A percentile compares a stretch with the other conserved stretches of the same genome.
These are phyloP conservation scores for Myxozyma udenii DNA, from an alignment of 805 yeast genomes.

Conservation along the genomic window DNA sequence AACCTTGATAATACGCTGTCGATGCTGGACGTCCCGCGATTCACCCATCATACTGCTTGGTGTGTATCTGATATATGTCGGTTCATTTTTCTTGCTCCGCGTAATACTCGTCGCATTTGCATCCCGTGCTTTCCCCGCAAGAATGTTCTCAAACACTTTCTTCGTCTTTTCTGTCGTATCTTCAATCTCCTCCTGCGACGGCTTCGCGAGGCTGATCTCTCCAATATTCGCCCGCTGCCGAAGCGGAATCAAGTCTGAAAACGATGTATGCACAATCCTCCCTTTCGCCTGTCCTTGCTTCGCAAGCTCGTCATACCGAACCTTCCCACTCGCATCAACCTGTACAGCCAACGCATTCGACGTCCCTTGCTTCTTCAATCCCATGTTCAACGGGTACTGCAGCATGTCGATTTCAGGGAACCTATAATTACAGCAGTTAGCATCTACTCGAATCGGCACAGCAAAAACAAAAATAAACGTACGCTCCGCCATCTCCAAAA, in stretches of 20 bases:
- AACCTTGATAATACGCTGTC: conserved; percentile 56
- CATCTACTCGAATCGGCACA: neutral
- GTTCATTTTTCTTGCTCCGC: conserved; percentile 35
- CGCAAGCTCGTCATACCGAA: conserved; percentile 38
- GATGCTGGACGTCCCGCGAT: conserved; percentile 31
- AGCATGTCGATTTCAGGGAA: conserved; percentile 38
- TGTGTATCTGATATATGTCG: conserved; percentile 48
- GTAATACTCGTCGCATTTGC: conserved; percentile 39
- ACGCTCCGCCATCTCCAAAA: conserved; percentile 40
- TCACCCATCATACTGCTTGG: conserved; percentile 43
- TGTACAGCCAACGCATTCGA: conserved; percentile 36
- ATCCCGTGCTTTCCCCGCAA: conserved; percentile 42
- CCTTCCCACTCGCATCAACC: conserved; percentile 35
- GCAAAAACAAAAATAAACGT: conserved; percentile 11
- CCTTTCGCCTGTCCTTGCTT: conserved; percentile 36
- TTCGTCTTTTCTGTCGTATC: conserved; percentile 56
- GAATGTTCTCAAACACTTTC: conserved; percentile 51
- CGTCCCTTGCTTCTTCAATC: conserved; percentile 24
- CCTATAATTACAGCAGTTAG: conserved; percentile 2
- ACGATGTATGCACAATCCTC: conserved; percentile 46
- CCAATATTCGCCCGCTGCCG: conserved; percentile 46
- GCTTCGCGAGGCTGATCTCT: conserved; percentile 44
- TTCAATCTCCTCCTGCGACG: conserved; percentile 47
- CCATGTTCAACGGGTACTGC: conserved; percentile 39
- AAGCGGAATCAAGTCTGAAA: conserved; percentile 60